phyloP scores from a whole-genome alignment of 192 early-diverging fungal genomes.

The Coemansia sp. region DNA sequence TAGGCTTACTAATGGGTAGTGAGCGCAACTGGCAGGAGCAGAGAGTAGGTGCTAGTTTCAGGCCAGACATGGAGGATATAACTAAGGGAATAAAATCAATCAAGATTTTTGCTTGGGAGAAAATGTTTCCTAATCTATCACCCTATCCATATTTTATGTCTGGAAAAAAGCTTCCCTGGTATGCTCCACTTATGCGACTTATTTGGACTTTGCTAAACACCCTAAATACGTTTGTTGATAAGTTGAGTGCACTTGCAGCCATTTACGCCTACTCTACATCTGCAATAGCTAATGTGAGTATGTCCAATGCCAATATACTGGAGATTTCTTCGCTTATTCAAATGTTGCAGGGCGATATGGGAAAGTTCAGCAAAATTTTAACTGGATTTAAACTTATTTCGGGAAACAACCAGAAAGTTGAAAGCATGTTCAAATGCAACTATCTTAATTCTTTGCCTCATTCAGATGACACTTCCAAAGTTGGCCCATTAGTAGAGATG shows the following conservation, averaged over 20 bases:
- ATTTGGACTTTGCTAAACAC: no score
- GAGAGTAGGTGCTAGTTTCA: no score
- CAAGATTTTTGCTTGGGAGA: conserved; percentile 27
- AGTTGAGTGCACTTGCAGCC: not conserved
- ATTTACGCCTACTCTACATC: not conserved
- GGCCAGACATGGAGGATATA: conserved; percentile 19
- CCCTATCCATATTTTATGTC: no score
- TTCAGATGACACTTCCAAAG: not conserved
- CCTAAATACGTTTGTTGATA: no score
- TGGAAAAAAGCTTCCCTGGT: not conserved
- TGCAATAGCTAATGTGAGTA: not conserved
- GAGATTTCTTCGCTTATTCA: not conserved
- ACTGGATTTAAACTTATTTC: not conserved
- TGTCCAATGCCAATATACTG: no score
- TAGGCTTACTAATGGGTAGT: conserved; percentile 1
- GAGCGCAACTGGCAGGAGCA: not conserved
- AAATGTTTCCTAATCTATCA: conserved; percentile 1
- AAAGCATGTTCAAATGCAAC: conserved; percentile 10
- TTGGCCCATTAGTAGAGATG: conserved; percentile 9
- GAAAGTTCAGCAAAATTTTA: not conserved
- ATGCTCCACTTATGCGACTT: no score
- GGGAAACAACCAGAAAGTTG: no score
- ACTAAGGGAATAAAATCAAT: conserved; percentile 13
- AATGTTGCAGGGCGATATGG: not conserved
- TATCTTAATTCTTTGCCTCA: conserved; percentile 23